Evolutionary conservation across 2,329 filamentous ascomycete genomes (phyloP), one percentile per base, ranked within the genome.

Genomic region (Drechslerella stenobrocha): DNA sequence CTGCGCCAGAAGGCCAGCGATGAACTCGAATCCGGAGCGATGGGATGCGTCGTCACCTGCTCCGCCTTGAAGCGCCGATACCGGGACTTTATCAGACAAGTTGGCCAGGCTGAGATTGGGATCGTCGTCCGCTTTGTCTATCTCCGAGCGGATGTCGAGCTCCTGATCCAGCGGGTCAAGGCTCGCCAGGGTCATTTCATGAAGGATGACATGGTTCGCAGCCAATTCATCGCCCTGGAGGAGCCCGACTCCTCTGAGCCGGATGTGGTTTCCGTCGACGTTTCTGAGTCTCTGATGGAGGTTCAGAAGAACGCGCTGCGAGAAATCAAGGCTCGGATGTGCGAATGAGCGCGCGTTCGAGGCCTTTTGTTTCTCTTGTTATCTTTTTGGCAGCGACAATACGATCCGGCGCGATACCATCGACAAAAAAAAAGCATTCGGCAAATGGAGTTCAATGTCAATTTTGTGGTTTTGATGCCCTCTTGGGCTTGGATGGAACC

Each of bases 31-130:
- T 77, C 76, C 48, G 84, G 85, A 34, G 81, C 83, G 15, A 78
- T 82, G 26, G 87, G 90, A 48, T 93, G 96, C n/a, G 89, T 98
- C 50, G 83, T 98, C 67, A 96, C 93, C 53, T 98, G 93, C 81
- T 96, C 90, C 9, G 93, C 92, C 1, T 82, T 98, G 55, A 97
- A 97, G 81, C 88, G 89, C 76, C 96, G 95, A 79, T 98, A 98
- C 80, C 87, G 93, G 73, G 93, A 98, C 74, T 88, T 92, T 70
- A 89, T 93, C 75, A 84, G 89, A 28, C 85, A 91, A 6, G 88
- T 88, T 5, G 85, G 85, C 13, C 90, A 91, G 78, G 87, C 87
- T 76, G 81, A 85, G 70, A 83, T 85, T 56, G 82, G 83, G 56
- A 83, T 91, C n/a, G 80, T 83, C 69, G 84, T 97, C 51, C 92